Evolutionary conservation across 345 rosid species (phyloP).

Genomic region (Sonneratia caseolaris): DNA sequence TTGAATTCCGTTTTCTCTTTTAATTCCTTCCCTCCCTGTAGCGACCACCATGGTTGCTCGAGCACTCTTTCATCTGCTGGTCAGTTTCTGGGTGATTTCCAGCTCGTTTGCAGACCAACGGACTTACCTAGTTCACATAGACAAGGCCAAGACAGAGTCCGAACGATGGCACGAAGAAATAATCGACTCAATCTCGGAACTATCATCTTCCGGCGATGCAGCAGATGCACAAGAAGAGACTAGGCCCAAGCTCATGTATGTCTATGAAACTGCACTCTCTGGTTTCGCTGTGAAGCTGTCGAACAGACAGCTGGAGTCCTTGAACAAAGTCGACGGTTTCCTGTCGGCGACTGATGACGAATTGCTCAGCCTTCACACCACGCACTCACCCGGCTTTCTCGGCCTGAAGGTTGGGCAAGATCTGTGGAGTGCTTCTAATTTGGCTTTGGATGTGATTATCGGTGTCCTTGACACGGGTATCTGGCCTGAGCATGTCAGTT

Average conservation of each 20-base stretch:
- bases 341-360: constrained; percentile 52
- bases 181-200: constrained; percentile 24
- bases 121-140: constrained; percentile 57
- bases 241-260: constrained; percentile 40
- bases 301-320: constrained; percentile 27
- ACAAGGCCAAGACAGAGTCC: constrained; percentile 25
- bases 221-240: not conserved
- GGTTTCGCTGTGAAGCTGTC: constrained; percentile 71
- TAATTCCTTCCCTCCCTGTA: not conserved
- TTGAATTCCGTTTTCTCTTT: not conserved
- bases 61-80: constrained; percentile 15
- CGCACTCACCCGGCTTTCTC: constrained; percentile 52
- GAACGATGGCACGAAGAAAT: constrained; percentile 28
- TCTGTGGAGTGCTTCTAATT: constrained; percentile 34
- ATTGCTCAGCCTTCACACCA: constrained; percentile 50
- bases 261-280: constrained; percentile 40
- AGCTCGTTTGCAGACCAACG: constrained; percentile 4
- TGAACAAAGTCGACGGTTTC: constrained; percentile 43
- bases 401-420: constrained; percentile 47
- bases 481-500: constrained; percentile 73
- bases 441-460: constrained; percentile 47
- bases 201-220: constrained; percentile 17
- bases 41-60: constrained; percentile 17
- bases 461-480: constrained; percentile 68
- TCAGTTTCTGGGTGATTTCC: not conserved